Evolutionary conservation across 768 basidiomycete species (phyloP).

Genomic region (Rhodotorula toruloides): DNA sequence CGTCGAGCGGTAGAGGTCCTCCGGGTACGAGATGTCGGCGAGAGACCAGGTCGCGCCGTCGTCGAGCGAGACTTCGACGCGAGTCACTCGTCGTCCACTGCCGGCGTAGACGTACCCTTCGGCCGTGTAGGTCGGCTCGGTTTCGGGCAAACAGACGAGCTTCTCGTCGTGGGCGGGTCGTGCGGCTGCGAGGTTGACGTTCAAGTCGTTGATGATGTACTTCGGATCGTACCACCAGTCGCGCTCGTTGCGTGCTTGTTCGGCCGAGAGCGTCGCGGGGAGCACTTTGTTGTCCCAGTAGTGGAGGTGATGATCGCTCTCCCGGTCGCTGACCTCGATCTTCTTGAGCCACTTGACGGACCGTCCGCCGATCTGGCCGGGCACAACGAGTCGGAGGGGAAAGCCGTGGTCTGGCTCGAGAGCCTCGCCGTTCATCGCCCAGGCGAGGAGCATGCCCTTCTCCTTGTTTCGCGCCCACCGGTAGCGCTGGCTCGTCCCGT

Average conservation of each 20-base stretch:
- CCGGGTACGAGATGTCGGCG: slow-evolving; percentile 53
- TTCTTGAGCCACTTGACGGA: slow-evolving; percentile 55
- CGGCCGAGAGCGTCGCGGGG: slow-evolving; percentile 55
- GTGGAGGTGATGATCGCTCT: slow-evolving; percentile 56
- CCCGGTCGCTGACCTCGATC: slow-evolving; percentile 55
- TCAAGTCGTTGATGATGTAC: slow-evolving; percentile 55
- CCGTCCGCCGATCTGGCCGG: slow-evolving; percentile 57
- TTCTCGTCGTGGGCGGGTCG: slow-evolving; percentile 57
- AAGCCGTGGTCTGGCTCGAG: slow-evolving; percentile 63
- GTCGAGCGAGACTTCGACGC: slow-evolving; percentile 59
- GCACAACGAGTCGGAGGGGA: slow-evolving; percentile 61
- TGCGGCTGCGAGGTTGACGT: slow-evolving; percentile 59
- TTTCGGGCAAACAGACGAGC: slow-evolving; percentile 3
- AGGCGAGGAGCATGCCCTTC: slow-evolving; percentile 55
- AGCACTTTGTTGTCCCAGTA: slow-evolving; percentile 60
- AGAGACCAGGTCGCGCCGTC: slow-evolving; percentile 55
- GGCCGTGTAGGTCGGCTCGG: slow-evolving; percentile 48
- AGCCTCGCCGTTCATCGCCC: slow-evolving; percentile 60
- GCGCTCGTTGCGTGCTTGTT: slow-evolving; percentile 54
- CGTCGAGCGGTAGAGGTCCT: slow-evolving; percentile 52
- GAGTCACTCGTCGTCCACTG: slow-evolving; percentile 57
- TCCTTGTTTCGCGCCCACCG: slow-evolving; percentile 52
- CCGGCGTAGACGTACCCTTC: slow-evolving; percentile 62
- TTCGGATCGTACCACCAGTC: slow-evolving; percentile 58
- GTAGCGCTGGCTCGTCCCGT: slow-evolving; percentile 56